phyloP scores from a whole-genome alignment of 352 stramenopile species.

The Phytopythium boreale region DNA sequence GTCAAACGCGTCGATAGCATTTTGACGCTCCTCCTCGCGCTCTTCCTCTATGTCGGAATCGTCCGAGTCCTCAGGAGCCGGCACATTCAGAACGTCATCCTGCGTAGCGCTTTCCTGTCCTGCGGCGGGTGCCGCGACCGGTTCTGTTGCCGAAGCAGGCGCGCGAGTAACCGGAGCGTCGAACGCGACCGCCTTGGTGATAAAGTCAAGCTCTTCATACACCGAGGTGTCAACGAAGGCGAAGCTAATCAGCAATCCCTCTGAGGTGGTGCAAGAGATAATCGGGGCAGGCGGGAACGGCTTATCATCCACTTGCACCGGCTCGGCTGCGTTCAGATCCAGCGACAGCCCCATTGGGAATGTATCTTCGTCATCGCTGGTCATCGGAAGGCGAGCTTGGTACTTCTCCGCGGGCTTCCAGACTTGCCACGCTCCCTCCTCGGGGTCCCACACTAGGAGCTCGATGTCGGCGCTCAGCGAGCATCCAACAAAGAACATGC shows the following conservation, averaged over 20 bases:
- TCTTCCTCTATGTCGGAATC: slow-evolving; percentile 49
- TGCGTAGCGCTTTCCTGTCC: not conserved
- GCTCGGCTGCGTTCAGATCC: slow-evolving; percentile 50
- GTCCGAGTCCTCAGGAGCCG: slow-evolving; percentile 14
- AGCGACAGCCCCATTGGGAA: slow-evolving; percentile 56
- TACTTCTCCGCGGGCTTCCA: slow-evolving; percentile 80
- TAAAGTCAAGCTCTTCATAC: slow-evolving; percentile 44
- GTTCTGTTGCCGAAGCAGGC: not conserved
- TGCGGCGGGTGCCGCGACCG: not conserved
- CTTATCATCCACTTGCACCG: slow-evolving; percentile 50
- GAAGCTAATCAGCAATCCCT: slow-evolving; percentile 65
- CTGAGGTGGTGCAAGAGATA: slow-evolving; percentile 53
- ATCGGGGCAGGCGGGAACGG: slow-evolving; percentile 45
- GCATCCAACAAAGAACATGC: slow-evolving; percentile 81
- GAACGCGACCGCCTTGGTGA: slow-evolving; percentile 26
- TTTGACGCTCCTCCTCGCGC: slow-evolving; percentile 47
- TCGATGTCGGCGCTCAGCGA: slow-evolving; percentile 80
- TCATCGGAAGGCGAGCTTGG: slow-evolving; percentile 72
- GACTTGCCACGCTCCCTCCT: slow-evolving; percentile 54
- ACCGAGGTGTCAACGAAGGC: slow-evolving; percentile 66
- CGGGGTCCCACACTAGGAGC: slow-evolving; percentile 61
- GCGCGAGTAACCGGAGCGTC: slow-evolving; percentile 13
- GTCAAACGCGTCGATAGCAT: slow-evolving; percentile 28
- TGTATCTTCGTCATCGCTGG: slow-evolving; percentile 61
- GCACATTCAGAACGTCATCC: not conserved